These are phyloP conservation scores for Elaeis oleifera DNA, from an alignment of 202 grass and related monocot genomes.

Conservation along the genomic window DNA sequence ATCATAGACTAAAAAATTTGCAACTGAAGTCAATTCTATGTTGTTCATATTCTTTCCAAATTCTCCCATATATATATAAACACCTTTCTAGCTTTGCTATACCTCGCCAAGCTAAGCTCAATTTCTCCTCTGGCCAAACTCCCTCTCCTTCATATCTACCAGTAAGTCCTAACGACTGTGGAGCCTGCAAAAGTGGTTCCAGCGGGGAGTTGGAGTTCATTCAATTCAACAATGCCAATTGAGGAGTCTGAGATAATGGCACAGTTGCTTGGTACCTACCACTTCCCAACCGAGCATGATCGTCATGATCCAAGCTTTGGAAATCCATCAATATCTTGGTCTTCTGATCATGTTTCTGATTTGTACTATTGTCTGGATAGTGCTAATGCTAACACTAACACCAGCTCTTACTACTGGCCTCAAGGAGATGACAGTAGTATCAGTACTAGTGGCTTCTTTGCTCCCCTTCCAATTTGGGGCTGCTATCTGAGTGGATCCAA, in stretches of 20 bases:
- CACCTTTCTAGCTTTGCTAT: slow-evolving; percentile 5
- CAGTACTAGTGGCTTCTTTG: slow-evolving; percentile 22
- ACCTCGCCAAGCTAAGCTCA: slow-evolving; percentile 16
- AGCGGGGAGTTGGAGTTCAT: slow-evolving; percentile 34
- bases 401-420: slow-evolving; percentile 11
- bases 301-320: slow-evolving; percentile 6
- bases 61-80: slow-evolving; percentile 14
- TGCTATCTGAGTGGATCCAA: slow-evolving; percentile 40
- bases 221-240: slow-evolving; percentile 22
- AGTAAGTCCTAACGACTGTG: slow-evolving; percentile 29
- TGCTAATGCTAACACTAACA: slow-evolving; percentile 32
- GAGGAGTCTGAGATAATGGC: slow-evolving; percentile 56
- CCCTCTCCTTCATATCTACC: slow-evolving; percentile 3
- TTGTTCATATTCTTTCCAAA: background rate
- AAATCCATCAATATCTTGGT: slow-evolving; percentile 7
- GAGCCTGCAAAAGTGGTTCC: slow-evolving; percentile 42
- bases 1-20: background rate
- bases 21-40: background rate
- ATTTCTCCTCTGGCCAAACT: slow-evolving; percentile 1
- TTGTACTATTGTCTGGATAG: slow-evolving; percentile 25
- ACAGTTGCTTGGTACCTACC: slow-evolving; percentile 43
- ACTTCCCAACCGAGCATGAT: slow-evolving; percentile 27
- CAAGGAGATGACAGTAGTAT: slow-evolving; percentile 18
- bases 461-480: slow-evolving; percentile 27
- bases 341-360: slow-evolving; percentile 33